Evolutionary conservation across 1,284 basidiomycete species (phyloP), one percentile per base, ranked within the genome.

Genomic region (Bjerkandera adusta): DNA sequence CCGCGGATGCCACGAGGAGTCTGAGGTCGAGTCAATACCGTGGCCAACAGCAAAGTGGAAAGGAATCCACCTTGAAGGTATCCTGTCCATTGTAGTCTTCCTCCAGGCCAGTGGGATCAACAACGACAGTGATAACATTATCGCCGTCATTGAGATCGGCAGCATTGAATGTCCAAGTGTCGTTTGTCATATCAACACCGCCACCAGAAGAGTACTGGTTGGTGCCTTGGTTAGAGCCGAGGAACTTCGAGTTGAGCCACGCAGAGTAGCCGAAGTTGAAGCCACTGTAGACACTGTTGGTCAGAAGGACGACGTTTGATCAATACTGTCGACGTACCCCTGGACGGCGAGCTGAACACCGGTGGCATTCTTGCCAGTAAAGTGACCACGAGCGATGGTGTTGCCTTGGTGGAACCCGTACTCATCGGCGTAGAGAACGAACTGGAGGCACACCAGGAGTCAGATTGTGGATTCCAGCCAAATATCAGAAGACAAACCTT

Each of bases 1-100:
- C 71, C 75, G 7, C 73, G 62, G 43, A 79, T 71, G 4, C 77
- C 76, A 18, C 76, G 64, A 12, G 75, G 76, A 36, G 64, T 58
- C 71, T 69, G 52, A 56, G 61, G 42, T 63, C 59, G 16, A n/a
- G 30, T 38, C 64, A 59, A n/a, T n/a, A 42, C 66, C 48, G 47
- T 65, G 58, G 38, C 64, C 54, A 52, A 64, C 62, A 65, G 15
- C 4, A 18, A 11, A 3, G 11, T 2, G 18, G 13, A 24, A 22
- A 33, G 22, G 15, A n/a, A 5, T 49, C 2, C 27, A 56, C 59
- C 54, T 62, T 62, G 49, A 61, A 61, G 13, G 36, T 43, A 41
- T 62, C 60, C 11, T 54, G 33, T n/a, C 50, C 52, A 39, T 58
- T 39, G 42, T 55, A 60, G 37, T 60, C 57, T 41, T 52, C 55